Evolutionary conservation across 768 basidiomycete species (phyloP).

Genomic region (Dictyophora rubrovolvata): DNA sequence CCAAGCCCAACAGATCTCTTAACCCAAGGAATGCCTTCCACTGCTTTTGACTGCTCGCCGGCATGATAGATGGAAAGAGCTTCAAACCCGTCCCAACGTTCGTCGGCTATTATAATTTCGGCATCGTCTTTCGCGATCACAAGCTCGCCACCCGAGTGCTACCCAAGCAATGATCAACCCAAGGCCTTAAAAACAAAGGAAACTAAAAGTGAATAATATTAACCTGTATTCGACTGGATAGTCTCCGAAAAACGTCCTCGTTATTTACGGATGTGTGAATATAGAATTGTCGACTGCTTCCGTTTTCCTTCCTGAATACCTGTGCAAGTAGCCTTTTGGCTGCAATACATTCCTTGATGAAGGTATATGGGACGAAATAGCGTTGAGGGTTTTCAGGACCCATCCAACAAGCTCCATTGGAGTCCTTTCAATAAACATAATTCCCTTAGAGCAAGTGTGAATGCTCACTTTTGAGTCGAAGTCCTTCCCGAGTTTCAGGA

Average conservation of each 20-base stretch:
- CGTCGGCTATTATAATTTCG: slow-evolving; percentile 70
- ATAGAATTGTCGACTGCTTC: slow-evolving; percentile 53
- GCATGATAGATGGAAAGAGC: slow-evolving; percentile 67
- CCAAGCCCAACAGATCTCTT: slow-evolving; percentile 73
- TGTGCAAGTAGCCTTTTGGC: slow-evolving; percentile 63
- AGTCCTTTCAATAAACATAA: not conserved
- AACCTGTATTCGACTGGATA: slow-evolving; percentile 66
- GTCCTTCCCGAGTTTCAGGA: slow-evolving; percentile 57
- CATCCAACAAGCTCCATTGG: slow-evolving; percentile 53
- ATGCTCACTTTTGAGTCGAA: slow-evolving; percentile 36
- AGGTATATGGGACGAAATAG: slow-evolving; percentile 72
- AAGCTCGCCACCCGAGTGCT: slow-evolving; percentile 80
- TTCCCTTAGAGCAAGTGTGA: not conserved
- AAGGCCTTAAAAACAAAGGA: not conserved
- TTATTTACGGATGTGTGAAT: slow-evolving; percentile 77
- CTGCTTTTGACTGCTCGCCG: slow-evolving; percentile 58
- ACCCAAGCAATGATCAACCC: not conserved
- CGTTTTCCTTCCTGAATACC: slow-evolving; percentile 59
- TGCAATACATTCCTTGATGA: slow-evolving; percentile 78
- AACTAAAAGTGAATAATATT: slow-evolving; percentile 9
- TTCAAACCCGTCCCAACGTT: slow-evolving; percentile 65
- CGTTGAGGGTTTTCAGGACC: slow-evolving; percentile 61
- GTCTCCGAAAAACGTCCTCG: slow-evolving; percentile 55
- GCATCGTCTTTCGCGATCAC: slow-evolving; percentile 60
- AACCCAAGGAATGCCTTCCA: slow-evolving; percentile 77